Percentiles rank a stretch among this genome's conserved stretches.
Evolutionary conservation across 805 yeast species (phyloP).

Genomic region (Myxozyma mucilagina): DNA sequence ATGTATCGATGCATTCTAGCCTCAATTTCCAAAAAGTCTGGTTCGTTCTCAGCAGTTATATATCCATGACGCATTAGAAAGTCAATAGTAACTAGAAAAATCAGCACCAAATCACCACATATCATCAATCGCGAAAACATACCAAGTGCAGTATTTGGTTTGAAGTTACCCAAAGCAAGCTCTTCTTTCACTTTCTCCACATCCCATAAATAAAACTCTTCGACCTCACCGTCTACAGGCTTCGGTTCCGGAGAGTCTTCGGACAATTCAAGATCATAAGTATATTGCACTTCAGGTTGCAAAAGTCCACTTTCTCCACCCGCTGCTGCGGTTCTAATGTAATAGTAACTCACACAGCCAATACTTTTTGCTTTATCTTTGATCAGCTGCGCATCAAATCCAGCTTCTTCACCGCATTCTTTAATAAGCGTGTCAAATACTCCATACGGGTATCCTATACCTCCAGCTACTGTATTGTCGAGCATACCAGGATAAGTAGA

Average conservation of each 20-base stretch:
- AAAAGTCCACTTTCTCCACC: slow-evolving; percentile 55
- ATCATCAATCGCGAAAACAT: background rate
- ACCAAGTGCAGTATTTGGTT: slow-evolving; percentile 78
- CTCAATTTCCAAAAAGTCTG: slow-evolving; percentile 60
- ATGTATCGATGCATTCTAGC: slow-evolving; percentile 64
- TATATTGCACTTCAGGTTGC: slow-evolving; percentile 81
- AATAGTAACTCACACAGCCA: slow-evolving; percentile 68
- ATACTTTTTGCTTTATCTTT: slow-evolving; percentile 47
- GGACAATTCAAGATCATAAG: slow-evolving; percentile 67
- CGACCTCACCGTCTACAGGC: slow-evolving; percentile 75
- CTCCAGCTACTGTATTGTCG: slow-evolving; percentile 96
- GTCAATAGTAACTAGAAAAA: slow-evolving; percentile 61
- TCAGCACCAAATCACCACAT: too few species aligned
- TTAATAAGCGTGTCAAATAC: slow-evolving; percentile 74
- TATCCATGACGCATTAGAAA: slow-evolving; percentile 84
- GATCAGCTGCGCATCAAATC: slow-evolving; percentile 58
- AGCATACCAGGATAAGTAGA: slow-evolving; percentile 88
- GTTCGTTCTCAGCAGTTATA: slow-evolving; percentile 65
- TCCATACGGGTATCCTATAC: slow-evolving; percentile 79
- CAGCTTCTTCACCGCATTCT: slow-evolving; percentile 91
- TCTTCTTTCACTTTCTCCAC: slow-evolving; percentile 54
- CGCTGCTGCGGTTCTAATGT: slow-evolving; percentile 37
- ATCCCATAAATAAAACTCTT: slow-evolving; percentile 63
- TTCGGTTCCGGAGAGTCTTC: slow-evolving; percentile 49
- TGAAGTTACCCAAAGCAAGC: slow-evolving; percentile 65